These are phyloP conservation scores for Actinomortierella ambigua DNA, from an alignment of 371 early-diverging fungal species.

Conservation along the genomic window DNA sequence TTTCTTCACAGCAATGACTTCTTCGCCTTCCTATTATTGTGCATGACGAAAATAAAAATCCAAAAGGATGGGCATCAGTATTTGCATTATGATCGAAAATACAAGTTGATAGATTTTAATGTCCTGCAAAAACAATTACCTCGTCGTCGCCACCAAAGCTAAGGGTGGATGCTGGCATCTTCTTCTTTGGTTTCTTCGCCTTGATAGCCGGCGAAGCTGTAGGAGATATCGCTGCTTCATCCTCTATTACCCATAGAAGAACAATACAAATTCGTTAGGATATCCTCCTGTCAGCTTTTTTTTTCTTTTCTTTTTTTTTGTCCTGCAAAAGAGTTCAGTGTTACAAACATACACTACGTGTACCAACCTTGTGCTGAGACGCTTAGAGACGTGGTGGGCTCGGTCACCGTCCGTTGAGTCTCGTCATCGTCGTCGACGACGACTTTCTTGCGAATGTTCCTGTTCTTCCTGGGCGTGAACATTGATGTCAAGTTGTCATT, in stretches of 20 bases:
- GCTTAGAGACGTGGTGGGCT: not conserved
- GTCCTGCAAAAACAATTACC: slow-evolving; percentile 5
- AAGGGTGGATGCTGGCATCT: slow-evolving; percentile 15
- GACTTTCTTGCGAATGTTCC: slow-evolving; percentile 37
- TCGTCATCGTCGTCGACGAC: slow-evolving; percentile 21
- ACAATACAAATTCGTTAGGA: too few relatives aligned
- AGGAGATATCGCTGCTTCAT: too few relatives aligned
- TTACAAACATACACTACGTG: too few relatives aligned
- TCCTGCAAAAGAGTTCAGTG: too few relatives aligned
- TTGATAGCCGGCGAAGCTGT: slow-evolving; percentile 3
- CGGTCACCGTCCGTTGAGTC: not conserved
- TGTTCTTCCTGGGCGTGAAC: slow-evolving; percentile 39
- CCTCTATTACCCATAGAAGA: too few relatives aligned
- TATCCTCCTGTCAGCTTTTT: too few relatives aligned
- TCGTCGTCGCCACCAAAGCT: slow-evolving; percentile 46
- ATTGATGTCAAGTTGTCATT: slow-evolving; percentile 7
- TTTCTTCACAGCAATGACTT: slow-evolving; percentile 36
- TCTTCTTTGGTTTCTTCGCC: slow-evolving; percentile 33
- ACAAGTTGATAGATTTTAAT: too few relatives aligned
- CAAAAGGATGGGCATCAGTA: too few relatives aligned
- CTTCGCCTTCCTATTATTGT: slow-evolving; percentile 33
- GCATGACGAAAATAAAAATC: too few relatives aligned
- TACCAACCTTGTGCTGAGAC: too few relatives aligned
- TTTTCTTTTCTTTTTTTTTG: too few relatives aligned
- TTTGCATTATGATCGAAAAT: too few relatives aligned